Conservation (phyloP, 83 land plant genomes). For the Picea mariana region DNA sequence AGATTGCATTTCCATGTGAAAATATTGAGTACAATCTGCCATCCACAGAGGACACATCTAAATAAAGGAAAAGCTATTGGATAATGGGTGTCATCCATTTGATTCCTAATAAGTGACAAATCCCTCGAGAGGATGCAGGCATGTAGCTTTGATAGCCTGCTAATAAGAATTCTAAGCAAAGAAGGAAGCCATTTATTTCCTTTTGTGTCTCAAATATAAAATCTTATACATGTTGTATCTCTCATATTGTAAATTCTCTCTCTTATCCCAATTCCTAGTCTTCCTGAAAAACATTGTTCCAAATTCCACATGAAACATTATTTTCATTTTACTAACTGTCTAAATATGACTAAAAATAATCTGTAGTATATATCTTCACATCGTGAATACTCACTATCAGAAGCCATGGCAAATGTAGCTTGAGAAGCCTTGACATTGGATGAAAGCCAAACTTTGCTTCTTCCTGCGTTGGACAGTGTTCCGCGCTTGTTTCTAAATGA, state of each 20-base stretch:
- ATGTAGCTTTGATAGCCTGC: neutral
- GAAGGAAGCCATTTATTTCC: neutral
- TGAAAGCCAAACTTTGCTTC: neutral
- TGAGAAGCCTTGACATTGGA: no score
- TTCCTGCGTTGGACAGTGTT: neutral
- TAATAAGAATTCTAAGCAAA: neutral
- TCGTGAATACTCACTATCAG: conserved; percentile 7
- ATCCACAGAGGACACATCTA: no score
- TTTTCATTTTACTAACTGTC: conserved; percentile 9
- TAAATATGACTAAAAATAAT: conserved; percentile 1
- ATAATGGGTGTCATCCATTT: no score
- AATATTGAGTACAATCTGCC: neutral
- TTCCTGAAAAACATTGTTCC: neutral
- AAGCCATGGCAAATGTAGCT: conserved; percentile 2
- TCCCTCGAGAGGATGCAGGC: neutral
- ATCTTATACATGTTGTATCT: neutral
- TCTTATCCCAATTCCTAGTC: neutral
- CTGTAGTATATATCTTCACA: neutral
- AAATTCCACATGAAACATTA: neutral
- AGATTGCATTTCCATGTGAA: neutral
- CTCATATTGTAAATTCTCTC: neutral
- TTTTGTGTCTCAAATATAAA: neutral
- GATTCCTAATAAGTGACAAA: neutral
- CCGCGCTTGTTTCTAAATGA: neutral
- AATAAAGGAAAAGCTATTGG: neutral